Evolutionary conservation across 1,139 yeast species (phyloP).

Genomic region (Zygosaccharomyces pseudobailii): DNA sequence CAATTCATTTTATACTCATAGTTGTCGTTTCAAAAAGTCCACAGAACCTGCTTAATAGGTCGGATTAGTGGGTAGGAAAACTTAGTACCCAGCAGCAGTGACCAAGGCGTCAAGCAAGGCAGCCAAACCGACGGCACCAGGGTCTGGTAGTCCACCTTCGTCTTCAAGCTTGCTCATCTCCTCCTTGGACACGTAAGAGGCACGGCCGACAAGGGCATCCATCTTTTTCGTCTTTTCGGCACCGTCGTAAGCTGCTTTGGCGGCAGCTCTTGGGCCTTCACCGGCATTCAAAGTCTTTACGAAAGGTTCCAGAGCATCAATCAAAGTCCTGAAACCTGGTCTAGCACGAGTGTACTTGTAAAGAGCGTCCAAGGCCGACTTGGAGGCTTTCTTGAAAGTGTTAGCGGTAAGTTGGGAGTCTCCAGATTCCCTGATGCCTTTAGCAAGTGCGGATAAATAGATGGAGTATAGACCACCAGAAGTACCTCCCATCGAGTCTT

Average conservation of each 20-base stretch:
- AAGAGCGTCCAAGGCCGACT: slow-evolving; percentile 36
- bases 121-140: slow-evolving; percentile 47
- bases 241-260: slow-evolving; percentile 37
- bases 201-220: slow-evolving; percentile 44
- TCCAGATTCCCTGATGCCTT: slow-evolving; percentile 32
- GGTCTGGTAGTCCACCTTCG: slow-evolving; percentile 45
- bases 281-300: slow-evolving; percentile 34
- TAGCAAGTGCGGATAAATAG: slow-evolving; percentile 42
- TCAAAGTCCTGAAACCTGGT: slow-evolving; percentile 49
- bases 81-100: slow-evolving; percentile 14
- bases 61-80: too few relatives aligned
- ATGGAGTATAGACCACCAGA: slow-evolving; percentile 48
- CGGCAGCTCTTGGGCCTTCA: slow-evolving; percentile 33
- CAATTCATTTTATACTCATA: too few relatives aligned
- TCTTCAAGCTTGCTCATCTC: slow-evolving; percentile 14
- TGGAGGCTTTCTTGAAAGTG: slow-evolving; percentile 23
- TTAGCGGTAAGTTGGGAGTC: slow-evolving; percentile 29
- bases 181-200: slow-evolving; percentile 40
- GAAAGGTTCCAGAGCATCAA: slow-evolving; percentile 51
- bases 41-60: too few relatives aligned
- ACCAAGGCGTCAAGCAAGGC: slow-evolving; percentile 15
- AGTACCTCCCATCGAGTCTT: slow-evolving; percentile 54
- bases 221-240: slow-evolving; percentile 43
- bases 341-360: slow-evolving; percentile 45
- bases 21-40: too few relatives aligned